Conservation (phyloP, 495 filamentous ascomycete species). For the Hyaloscypha variabilis region DNA sequence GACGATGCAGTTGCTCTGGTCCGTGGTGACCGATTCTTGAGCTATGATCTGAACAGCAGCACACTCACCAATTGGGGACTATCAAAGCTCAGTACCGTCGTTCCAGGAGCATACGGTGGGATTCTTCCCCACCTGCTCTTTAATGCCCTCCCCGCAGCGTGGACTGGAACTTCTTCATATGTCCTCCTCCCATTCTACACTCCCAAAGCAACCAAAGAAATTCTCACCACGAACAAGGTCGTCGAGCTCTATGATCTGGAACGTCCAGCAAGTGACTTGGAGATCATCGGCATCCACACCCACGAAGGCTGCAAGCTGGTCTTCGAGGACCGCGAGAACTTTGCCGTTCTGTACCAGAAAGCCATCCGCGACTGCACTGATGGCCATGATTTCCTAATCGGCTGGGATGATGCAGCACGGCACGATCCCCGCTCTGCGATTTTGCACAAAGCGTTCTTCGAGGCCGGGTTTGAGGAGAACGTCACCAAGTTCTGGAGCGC, state of each 20-base stretch:
- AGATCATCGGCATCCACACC: constrained; percentile 39
- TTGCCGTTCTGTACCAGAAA: constrained; percentile 42
- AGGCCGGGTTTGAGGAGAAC: constrained; percentile 41
- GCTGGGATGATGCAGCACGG: constrained; percentile 40
- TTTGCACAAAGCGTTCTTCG: constrained; percentile 43
- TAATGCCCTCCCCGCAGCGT: constrained; percentile 33
- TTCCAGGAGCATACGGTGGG: constrained; percentile 52
- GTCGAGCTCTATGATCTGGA: constrained; percentile 38
- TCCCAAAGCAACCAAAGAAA: constrained; percentile 47
- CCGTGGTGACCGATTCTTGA: constrained; percentile 86
- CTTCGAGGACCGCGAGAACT: constrained; percentile 43
- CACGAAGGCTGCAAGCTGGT: constrained; percentile 41
- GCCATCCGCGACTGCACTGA: constrained; percentile 39
- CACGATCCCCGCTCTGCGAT: constrained; percentile 37
- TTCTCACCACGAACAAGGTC: constrained; percentile 53
- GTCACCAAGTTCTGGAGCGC: constrained; percentile 36
- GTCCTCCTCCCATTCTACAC: constrained; percentile 45
- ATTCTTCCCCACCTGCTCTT: constrained; percentile 46
- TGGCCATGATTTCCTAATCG: constrained; percentile 44
- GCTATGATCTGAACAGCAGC: constrained; percentile 68
- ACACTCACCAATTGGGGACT: constrained; percentile 80
- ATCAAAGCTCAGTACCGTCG: constrained; percentile 67
- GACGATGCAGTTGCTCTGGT: constrained; percentile 85
- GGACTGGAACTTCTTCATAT: constrained; percentile 36
- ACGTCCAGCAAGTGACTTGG: constrained; percentile 33